These are phyloP conservation scores for Trifolium dubium DNA, from an alignment of 306 rosid genomes.

Conservation along the genomic window DNA sequence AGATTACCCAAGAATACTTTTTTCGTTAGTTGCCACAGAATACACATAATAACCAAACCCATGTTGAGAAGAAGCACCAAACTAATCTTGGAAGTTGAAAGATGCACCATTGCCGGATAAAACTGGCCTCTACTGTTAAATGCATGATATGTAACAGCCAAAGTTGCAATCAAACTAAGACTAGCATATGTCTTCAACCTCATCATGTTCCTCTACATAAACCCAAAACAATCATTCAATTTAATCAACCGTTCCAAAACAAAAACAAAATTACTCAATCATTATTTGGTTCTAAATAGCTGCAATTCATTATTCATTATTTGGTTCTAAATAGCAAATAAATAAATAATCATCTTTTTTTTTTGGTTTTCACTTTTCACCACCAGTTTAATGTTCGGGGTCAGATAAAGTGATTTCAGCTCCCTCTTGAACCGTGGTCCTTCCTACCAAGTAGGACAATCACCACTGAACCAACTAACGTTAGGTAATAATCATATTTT, in stretches of 20 bases:
- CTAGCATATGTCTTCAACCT: conserved; percentile 90
- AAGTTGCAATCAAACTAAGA: conserved; percentile 81
- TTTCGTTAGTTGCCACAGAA: conserved; percentile 85
- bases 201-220: conserved; percentile 63
- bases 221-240: conserved; percentile 25
- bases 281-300: background rate
- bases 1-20: conserved; percentile 84
- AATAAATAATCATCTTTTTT: too few relatives aligned
- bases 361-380: too few relatives aligned
- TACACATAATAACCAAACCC: conserved; percentile 91
- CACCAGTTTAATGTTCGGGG: too few relatives aligned
- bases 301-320: background rate
- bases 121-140: conserved; percentile 95
- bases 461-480: too few relatives aligned
- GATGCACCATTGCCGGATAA: conserved; percentile 94
- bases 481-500: too few relatives aligned
- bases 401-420: too few relatives aligned
- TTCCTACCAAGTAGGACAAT: too few relatives aligned
- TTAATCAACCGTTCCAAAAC: conserved; percentile 36
- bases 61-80: conserved; percentile 94
- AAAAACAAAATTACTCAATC: conserved; percentile 8
- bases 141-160: conserved; percentile 88
- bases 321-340: too few relatives aligned
- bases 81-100: conserved; percentile 96
- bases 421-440: too few relatives aligned